Evolutionary conservation across 768 basidiomycete species (phyloP), one percentile per base, ranked within the genome.

Genomic region (Trametes maxima): DNA sequence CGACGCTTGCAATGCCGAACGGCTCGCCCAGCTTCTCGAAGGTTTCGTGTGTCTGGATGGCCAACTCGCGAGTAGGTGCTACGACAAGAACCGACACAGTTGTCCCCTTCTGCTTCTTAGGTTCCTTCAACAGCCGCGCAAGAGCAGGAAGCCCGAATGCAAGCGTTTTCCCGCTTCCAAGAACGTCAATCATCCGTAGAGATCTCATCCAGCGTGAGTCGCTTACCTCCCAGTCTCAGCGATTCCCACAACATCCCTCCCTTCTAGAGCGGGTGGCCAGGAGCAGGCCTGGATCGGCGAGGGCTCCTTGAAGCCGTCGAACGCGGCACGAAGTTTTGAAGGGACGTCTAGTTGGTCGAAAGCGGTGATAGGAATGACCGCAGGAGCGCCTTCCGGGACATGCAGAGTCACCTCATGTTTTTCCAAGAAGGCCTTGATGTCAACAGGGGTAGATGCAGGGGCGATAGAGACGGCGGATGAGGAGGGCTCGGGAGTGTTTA

Each of bases 261-360:
- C 90, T 22, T 82, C 78, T 24, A 98, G 77, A 6, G 92, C 86
- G 36, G 91, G 86, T 2, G 95, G 94, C 95, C 95, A 98, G 13
- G 95, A 85, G 67, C 93, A 96, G 6, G 94, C 89, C 72, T 99
- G 97, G 55, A 99, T 94, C 0, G 97, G 95, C 0, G 95, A 96
- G 5, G 97, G 96, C 65, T 89, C 85, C 64, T 86, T 84, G 78
- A 95, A 99, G 8, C 77, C 78, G 49, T 78, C 72, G 60, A 98
- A 87, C 0, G 86, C 88, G 0, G 76, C 69, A 43, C 80, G 81
- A 36, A 98, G 82, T 14, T 79, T 77, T 0, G 77, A 72, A 6
- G 89, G 85, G 50, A 98, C 81, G 28, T 78, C 79, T 0, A 98
- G 82, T 55, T 90, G 84, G 59, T 82, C 77, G 70, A 99, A 96